These are phyloP conservation scores for Trichosporon ovoides DNA, from an alignment of 1,284 basidiomycete genomes.

Conservation along the genomic window DNA sequence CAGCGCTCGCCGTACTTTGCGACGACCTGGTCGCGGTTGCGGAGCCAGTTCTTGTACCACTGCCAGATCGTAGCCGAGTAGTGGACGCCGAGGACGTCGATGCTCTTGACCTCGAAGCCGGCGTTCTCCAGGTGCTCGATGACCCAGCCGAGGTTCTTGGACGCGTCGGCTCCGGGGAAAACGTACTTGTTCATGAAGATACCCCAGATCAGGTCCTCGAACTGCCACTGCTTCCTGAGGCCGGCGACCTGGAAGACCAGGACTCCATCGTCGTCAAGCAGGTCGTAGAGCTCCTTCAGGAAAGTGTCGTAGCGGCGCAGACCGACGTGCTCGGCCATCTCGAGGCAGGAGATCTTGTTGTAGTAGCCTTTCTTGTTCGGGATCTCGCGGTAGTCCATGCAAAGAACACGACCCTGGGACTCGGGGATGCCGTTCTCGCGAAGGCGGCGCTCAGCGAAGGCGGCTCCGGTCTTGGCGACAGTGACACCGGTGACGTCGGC, in stretches of 20 bases:
- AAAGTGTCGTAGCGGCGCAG: conserved; percentile 87
- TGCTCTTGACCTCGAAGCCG: conserved; percentile 93
- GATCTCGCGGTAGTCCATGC: conserved; percentile 92
- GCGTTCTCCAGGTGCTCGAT: conserved; percentile 73
- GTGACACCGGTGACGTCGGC: conserved; percentile 96
- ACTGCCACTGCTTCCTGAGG: conserved; percentile 90
- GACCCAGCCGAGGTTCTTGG: conserved; percentile 92
- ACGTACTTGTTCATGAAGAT: conserved; percentile 86
- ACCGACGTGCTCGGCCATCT: conserved; percentile 99
- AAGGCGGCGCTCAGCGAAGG: conserved; percentile 87
- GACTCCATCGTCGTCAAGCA: conserved; percentile 89
- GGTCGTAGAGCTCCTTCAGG: conserved; percentile 84
- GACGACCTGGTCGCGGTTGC: conserved; percentile 80
- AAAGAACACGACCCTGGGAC: conserved; percentile 81
- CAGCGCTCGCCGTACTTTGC: conserved; percentile 85
- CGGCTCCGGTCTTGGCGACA: conserved; percentile 81
- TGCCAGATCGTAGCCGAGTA: conserved; percentile 89
- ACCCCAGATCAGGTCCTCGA: conserved; percentile 93
- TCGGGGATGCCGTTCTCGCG: conserved; percentile 68
- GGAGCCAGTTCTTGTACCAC: conserved; percentile 95
- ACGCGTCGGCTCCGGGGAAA: conserved; percentile 97
- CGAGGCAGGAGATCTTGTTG: conserved; percentile 91
- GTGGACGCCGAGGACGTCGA: conserved; percentile 95
- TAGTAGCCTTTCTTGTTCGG: conserved; percentile 73
- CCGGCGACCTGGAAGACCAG: conserved; percentile 97